phyloP scores from a whole-genome alignment of 2,329 filamentous ascomycete species.

The Zasmidium citrigriseum region DNA sequence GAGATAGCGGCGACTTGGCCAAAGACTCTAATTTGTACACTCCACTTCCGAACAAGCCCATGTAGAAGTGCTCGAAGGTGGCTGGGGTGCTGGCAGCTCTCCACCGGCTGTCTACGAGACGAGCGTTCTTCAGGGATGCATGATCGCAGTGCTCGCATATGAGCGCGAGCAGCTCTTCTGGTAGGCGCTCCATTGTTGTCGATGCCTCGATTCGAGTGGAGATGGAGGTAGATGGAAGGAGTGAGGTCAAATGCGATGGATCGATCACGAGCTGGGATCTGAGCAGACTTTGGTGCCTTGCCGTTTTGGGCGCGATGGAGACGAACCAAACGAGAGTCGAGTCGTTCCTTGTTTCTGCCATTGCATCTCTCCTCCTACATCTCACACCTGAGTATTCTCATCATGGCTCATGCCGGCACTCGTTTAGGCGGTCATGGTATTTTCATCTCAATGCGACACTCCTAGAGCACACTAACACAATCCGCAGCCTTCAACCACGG shows the following conservation, averaged over 20 bases:
- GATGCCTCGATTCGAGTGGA: not conserved
- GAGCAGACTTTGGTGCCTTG: slow-evolving; percentile 3
- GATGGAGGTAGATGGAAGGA: not conserved
- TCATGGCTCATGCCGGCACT: slow-evolving; percentile 22
- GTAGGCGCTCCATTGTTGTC: slow-evolving; percentile 21
- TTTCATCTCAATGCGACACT: slow-evolving; percentile 4
- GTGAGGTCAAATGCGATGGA: no score
- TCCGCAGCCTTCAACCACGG: slow-evolving; percentile 72
- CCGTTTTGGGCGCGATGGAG: slow-evolving; percentile 1
- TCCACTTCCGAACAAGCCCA: slow-evolving; percentile 25
- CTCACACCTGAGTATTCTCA: not conserved
- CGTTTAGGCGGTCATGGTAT: slow-evolving; percentile 21
- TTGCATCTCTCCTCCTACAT: not conserved
- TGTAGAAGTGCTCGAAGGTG: slow-evolving; percentile 28
- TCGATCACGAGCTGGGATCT: not conserved
- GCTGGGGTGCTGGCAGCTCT: slow-evolving; percentile 20
- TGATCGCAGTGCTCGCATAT: slow-evolving; percentile 26
- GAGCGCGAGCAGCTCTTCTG: slow-evolving; percentile 30
- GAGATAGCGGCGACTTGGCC: slow-evolving; percentile 21
- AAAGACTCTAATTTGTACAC: slow-evolving; percentile 23
- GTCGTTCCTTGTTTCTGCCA: not conserved
- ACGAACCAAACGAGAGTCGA: not conserved
- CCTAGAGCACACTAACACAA: slow-evolving; percentile 11
- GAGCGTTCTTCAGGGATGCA: slow-evolving; percentile 22
- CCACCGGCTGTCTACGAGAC: slow-evolving; percentile 21